Evolutionary conservation across 2,329 filamentous ascomycete species (phyloP), one percentile per base, ranked within the genome.

Genomic region (Dactylellina leptospora): DNA sequence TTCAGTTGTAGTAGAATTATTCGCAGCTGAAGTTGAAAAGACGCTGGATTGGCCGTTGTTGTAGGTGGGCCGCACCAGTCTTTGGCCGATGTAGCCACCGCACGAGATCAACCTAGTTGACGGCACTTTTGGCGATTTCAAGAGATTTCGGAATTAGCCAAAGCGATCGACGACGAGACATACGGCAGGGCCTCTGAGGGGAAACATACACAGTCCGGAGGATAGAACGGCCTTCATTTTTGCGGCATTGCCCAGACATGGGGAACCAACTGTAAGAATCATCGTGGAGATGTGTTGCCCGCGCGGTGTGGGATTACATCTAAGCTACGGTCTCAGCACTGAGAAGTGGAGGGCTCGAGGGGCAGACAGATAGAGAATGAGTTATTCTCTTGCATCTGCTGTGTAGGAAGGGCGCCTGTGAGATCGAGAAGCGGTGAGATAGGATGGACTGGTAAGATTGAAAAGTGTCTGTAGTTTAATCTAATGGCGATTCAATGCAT

Each of bases 161-260:
- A 20, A 1, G 23, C 27, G 3, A 16, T 8, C n/a, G 18, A 20
- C 30, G 23, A 36, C 6, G 18, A 5, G 16, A 55, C 18, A 54
- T 36, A 54, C 38, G 20, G 11, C 28, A 23, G 16, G n/a, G 1
- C n/a, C 36, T 20, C n/a, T 22, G 22, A 30, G 2, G 40, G 51
- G 42, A 42, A 45, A 63, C 66, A 45, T 71, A 71, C 66, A 63
- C 20, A 71, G 30, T 51, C 66, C 50, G 44, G 66, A 63, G 30
- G 50, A 36, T 50, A 71, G 51, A 22, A 23, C 66, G 45, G 53
- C 58, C 50, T 63, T 71, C 56, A 71, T 63, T 63, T 63, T 71
- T 50, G 51, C 58, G 58, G 58, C 51, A 47, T 45, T 59, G 50
- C 50, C 66, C 42, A 71, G 58, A 50, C 58, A 71, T 47, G 66